These are phyloP conservation scores for Lolium multiflorum DNA, from an alignment of 176 grass and related monocot species.

Conservation along the genomic window DNA sequence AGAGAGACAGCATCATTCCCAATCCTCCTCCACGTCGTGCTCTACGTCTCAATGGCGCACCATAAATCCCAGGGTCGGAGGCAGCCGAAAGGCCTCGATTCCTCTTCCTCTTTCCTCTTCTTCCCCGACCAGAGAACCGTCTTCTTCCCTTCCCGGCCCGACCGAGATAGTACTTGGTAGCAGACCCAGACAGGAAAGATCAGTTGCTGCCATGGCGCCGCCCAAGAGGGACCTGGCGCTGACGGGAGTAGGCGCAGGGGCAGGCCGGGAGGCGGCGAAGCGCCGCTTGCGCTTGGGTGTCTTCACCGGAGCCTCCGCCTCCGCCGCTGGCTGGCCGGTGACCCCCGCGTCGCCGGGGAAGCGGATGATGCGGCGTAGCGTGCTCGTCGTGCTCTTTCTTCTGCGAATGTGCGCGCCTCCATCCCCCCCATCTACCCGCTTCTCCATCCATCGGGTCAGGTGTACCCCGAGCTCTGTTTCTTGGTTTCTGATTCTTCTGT, in stretches of 20 bases:
- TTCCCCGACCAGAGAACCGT: background rate
- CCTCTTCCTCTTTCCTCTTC: background rate
- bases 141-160: background rate
- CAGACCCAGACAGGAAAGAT: background rate
- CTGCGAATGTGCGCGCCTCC: slow-evolving; percentile 10
- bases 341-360: background rate
- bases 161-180: background rate
- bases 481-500: background rate
- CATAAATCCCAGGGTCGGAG: background rate
- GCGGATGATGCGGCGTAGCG: background rate
- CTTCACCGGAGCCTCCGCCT: background rate
- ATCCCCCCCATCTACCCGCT: background rate
- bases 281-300: background rate
- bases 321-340: background rate
- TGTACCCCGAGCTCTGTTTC: background rate
- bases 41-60: background rate
- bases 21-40: background rate
- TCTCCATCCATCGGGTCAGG: background rate
- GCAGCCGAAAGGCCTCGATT: background rate
- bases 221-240: slow-evolving; percentile 26
- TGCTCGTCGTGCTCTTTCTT: slow-evolving; percentile 36
- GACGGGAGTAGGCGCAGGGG: background rate
- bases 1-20: background rate
- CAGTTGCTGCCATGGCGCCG: background rate
- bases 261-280: background rate